Base-by-base conservation (phyloP, 2,329 filamentous ascomycete genomes). In the Colletotrichum lindemuthianum region DNA sequence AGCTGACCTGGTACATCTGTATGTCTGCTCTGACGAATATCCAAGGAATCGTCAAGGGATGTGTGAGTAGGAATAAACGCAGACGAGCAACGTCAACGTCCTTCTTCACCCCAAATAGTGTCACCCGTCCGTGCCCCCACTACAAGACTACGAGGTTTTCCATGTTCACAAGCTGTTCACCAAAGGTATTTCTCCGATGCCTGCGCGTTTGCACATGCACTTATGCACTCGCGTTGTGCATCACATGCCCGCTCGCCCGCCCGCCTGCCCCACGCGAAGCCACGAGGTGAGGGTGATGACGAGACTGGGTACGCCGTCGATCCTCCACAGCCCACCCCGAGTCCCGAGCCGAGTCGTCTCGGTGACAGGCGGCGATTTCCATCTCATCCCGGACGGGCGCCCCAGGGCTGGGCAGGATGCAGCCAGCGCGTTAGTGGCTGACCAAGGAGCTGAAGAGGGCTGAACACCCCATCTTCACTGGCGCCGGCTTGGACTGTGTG, bases 291-390 rank as follows among this genome's bases (percentile, higher is more conserved):
- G 24, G 24, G 24, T 4, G 24, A 24, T 24, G 24, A 24, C 24
- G 24, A 16, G 48, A 48, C 48, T 59, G 48, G 60, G 48, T 49
- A 45, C 59, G 48, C 13, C 39, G 60, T 66, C 63, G 60, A 66
- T 66, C 60, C 59, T 66, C 60, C 63, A 64, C 63, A 66, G 34
- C 16, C 59, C 50, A 63, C 45, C 64, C 59, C 53, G 63, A 63
- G 41, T 43, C 37, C 59, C 52, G 54, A 64, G 59, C 60, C 63
- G 63, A 65, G 9, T 16, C 41, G 24, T 37, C 59, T 65, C 59
- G 63, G 63, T 65, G 59, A 65, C 59, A 61, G 41, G 52, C 61
- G 45, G 51, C 60, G 36, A 47, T n/a, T 47, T 24, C 24, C 24
- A 24, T 24, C 24, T 3, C 37, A 44, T 37, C 10, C 24, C 44